A percentile compares a stretch with the other conserved stretches of the same genome.
Conservation (phyloP, 148 eudicot species). For the Fagopyrum esculentum region DNA sequence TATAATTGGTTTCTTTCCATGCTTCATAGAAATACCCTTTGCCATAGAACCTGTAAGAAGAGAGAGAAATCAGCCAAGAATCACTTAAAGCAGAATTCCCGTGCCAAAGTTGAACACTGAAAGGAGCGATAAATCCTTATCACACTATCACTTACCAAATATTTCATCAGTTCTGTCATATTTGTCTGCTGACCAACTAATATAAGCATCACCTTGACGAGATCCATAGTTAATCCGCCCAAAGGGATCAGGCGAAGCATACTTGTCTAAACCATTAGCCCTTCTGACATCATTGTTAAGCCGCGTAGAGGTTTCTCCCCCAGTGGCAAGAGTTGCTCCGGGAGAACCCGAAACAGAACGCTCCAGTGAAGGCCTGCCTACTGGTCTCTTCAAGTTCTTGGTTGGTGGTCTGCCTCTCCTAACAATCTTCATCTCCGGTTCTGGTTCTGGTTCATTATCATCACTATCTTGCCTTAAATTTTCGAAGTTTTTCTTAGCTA, state of each 20-base stretch:
- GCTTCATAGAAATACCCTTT: slow-evolving; percentile 49
- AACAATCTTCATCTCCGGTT: slow-evolving; percentile 55
- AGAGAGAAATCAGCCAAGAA: background rate
- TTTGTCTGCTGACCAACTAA: slow-evolving; percentile 36
- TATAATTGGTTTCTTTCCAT: slow-evolving; percentile 57
- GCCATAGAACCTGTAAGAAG: slow-evolving; percentile 39
- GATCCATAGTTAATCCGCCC: slow-evolving; percentile 32
- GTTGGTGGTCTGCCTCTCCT: slow-evolving; percentile 88
- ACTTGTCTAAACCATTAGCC: slow-evolving; percentile 27
- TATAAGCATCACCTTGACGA: slow-evolving; percentile 41
- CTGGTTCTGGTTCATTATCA: slow-evolving; percentile 65
- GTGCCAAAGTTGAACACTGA: background rate
- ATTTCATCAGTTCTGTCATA: slow-evolving; percentile 33
- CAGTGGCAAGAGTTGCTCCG: slow-evolving; percentile 53
- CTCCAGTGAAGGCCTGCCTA: slow-evolving; percentile 49
- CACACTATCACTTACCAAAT: background rate
- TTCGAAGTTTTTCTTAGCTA: slow-evolving; percentile 64
- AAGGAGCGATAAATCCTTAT: background rate
- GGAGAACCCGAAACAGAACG: slow-evolving; percentile 50
- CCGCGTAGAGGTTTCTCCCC: slow-evolving; percentile 33
- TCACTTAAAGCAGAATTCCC: background rate
- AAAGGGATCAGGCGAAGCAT: slow-evolving; percentile 32
- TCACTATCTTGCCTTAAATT: slow-evolving; percentile 79
- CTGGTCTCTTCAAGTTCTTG: slow-evolving; percentile 48
- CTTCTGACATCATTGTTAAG: slow-evolving; percentile 49